phyloP scores from a whole-genome alignment of 2,329 filamentous ascomycete genomes.

The Sordariomycetes sp. region DNA sequence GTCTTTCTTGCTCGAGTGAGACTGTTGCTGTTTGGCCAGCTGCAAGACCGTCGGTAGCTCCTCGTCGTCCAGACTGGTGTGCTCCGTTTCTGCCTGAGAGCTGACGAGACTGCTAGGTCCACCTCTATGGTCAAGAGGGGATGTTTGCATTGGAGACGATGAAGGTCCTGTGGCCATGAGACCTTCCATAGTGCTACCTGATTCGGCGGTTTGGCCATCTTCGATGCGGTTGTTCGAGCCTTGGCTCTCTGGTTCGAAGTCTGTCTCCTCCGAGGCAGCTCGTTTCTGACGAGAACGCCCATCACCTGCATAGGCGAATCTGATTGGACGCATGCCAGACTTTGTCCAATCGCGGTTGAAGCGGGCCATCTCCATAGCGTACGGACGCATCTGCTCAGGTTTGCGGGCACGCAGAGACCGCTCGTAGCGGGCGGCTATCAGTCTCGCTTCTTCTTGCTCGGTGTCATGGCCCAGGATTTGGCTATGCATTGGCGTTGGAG shows the following conservation, averaged over 20 bases:
- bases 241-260: constrained; percentile 44
- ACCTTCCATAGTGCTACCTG: constrained; percentile 10
- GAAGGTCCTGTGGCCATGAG: constrained; percentile 12
- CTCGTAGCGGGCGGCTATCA: constrained; percentile 22
- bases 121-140: constrained; percentile 12
- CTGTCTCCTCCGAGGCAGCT: constrained; percentile 37
- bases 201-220: constrained; percentile 22
- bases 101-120: constrained; percentile 23
- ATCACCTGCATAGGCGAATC: constrained; percentile 23
- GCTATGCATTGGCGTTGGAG: constrained; percentile 6
- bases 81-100: constrained; percentile 23
- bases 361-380: constrained; percentile 44
- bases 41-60: constrained; percentile 26
- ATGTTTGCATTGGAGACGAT: constrained; percentile 18
- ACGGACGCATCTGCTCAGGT: constrained; percentile 52
- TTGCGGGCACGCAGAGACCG: constrained; percentile 49
- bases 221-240: constrained; percentile 21
- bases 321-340: constrained; percentile 44
- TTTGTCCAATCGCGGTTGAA: constrained; percentile 44
- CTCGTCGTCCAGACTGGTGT: constrained; percentile 24
- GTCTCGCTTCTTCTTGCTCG: constrained; percentile 12
- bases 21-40: not conserved
- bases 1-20: constrained; percentile 5
- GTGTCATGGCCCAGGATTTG: constrained; percentile 8
- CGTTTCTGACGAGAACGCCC: constrained; percentile 25